phyloP scores from a whole-genome alignment of 371 early-diverging fungal genomes.

The Mortierella sp. region DNA sequence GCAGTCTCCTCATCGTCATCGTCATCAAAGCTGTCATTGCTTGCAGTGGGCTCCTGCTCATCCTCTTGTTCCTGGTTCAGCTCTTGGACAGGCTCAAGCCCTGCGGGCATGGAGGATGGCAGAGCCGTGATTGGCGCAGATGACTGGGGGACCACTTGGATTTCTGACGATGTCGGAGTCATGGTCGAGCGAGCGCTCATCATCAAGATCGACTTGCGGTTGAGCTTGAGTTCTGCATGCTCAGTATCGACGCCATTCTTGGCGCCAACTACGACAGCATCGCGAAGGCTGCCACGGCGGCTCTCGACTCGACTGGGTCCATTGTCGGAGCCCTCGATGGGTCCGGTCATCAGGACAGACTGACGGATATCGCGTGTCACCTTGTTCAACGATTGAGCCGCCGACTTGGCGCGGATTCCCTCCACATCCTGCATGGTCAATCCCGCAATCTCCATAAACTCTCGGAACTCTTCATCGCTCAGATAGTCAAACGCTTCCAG shows the following conservation, averaged over 20 bases:
- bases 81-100: too few relatives aligned
- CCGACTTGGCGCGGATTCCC: constrained; percentile 33
- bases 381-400: constrained; percentile 33
- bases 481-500: constrained; percentile 49
- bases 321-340: neutral
- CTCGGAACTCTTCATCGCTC: constrained; percentile 38
- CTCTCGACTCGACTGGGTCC: neutral
- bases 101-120: too few relatives aligned
- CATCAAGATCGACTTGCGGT: too few relatives aligned
- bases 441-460: constrained; percentile 47
- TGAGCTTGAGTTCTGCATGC: neutral
- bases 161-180: too few relatives aligned
- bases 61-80: neutral
- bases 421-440: constrained; percentile 32
- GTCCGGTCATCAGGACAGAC: neutral
- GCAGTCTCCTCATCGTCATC: constrained; percentile 4
- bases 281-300: neutral
- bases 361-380: constrained; percentile 34
- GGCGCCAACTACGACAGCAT: too few relatives aligned
- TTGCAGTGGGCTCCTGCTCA: too few relatives aligned
- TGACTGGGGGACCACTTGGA: too few relatives aligned
- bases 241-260: neutral
- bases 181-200: too few relatives aligned
- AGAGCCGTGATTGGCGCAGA: too few relatives aligned
- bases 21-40: too few relatives aligned